These are phyloP conservation scores for Combretum micranthum DNA, from an alignment of 345 rosid genomes.

Conservation along the genomic window DNA sequence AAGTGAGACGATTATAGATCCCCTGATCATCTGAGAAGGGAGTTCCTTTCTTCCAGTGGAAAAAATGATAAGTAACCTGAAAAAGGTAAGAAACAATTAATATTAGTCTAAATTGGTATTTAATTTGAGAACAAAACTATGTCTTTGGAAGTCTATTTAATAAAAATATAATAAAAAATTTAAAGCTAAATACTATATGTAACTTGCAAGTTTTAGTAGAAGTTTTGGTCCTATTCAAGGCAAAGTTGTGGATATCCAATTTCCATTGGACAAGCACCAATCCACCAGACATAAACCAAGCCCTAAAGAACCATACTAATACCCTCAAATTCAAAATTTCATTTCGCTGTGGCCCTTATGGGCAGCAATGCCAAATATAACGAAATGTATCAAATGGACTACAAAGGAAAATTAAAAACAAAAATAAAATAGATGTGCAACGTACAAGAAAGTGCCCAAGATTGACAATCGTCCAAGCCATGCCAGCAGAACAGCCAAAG, in stretches of 20 bases:
- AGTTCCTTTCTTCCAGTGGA: constrained; percentile 99
- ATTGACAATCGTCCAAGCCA: constrained; percentile 51
- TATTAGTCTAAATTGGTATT: background rate
- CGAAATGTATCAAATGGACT: too few relatives aligned
- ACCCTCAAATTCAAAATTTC: too few relatives aligned
- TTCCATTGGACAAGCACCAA: too few relatives aligned
- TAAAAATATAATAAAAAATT: background rate
- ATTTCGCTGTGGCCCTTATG: too few relatives aligned
- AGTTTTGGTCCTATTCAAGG: background rate
- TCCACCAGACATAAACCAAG: too few relatives aligned
- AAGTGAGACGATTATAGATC: constrained; percentile 82
- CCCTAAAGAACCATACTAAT: too few relatives aligned
- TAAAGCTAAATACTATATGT: background rate
- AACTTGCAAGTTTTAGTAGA: background rate
- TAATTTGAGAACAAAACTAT: background rate
- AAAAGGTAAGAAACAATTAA: background rate
- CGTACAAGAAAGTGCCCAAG: constrained; percentile 38
- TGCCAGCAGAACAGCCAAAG: constrained; percentile 45
- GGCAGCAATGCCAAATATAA: too few relatives aligned
- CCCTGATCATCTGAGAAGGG: constrained; percentile 98
- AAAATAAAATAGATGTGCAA: too few relatives aligned
- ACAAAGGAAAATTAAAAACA: too few relatives aligned
- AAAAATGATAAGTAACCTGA: constrained; percentile 89
- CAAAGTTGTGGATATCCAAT: too few relatives aligned
- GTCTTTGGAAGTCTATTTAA: background rate